Evolutionary conservation across 139 green algal genomes (phyloP).

Genomic region (Tetradesmus obliquus): DNA sequence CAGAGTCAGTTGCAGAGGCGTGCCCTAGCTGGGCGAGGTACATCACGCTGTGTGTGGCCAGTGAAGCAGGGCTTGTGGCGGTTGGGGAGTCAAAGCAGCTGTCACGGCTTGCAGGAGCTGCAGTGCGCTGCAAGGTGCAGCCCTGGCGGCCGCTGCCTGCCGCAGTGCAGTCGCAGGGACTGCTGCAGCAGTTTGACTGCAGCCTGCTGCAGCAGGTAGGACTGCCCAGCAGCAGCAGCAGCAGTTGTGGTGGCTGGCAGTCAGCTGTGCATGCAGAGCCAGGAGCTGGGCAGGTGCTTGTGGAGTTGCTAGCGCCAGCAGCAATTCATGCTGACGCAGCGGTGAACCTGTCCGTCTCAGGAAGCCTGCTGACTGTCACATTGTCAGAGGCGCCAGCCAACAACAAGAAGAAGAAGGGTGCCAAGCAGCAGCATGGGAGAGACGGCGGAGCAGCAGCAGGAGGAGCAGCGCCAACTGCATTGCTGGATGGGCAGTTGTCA

Average conservation of each 20-base stretch:
- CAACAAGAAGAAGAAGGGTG: not conserved
- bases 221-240: not conserved
- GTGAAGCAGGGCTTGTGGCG: not conserved
- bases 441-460: not conserved
- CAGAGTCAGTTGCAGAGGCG: not conserved
- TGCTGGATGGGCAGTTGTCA: not conserved
- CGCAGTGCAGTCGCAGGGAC: not conserved
- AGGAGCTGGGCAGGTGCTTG: not conserved
- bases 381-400: not conserved
- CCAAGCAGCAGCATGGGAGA: not conserved
- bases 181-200: not conserved
- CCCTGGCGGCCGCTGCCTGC: not conserved
- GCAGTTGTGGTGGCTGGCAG: not conserved
- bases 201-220: not conserved
- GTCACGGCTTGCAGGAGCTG: not conserved
- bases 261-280: not conserved
- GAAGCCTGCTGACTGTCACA: not conserved
- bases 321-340: not conserved
- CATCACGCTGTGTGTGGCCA: conserved; percentile 40
- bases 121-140: not conserved
- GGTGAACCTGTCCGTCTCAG: conserved; percentile 15
- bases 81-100: not conserved
- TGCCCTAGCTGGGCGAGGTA: not conserved
- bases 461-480: not conserved
- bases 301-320: not conserved